Conservation (phyloP, 306 rosid genomes). For the Vicia sativa region DNA sequence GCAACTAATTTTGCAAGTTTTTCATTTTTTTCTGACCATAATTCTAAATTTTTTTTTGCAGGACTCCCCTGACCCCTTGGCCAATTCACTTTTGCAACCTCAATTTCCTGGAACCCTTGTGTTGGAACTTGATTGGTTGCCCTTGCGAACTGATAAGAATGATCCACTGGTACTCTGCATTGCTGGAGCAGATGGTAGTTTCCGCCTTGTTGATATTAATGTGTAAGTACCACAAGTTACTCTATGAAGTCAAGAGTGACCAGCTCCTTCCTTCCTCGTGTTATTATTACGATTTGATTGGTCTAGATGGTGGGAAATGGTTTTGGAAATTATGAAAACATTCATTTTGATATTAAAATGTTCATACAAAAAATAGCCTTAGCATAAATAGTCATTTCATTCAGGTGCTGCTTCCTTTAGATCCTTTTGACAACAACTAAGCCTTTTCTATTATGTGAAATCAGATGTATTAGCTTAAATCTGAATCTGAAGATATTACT, state of each 20-base stretch:
- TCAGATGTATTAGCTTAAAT: neutral
- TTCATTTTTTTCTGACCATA: conserved; percentile 25
- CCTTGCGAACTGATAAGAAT: conserved; percentile 75
- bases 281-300: conserved; percentile 19
- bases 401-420: conserved; percentile 28
- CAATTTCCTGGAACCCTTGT: conserved; percentile 93
- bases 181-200: conserved; percentile 98
- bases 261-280: conserved; percentile 9
- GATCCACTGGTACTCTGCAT: conserved; percentile 93
- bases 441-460: neutral
- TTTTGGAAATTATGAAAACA: conserved; percentile 17
- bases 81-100: conserved; percentile 90
- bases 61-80: conserved; percentile 95
- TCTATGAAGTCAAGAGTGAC: conserved; percentile 32
- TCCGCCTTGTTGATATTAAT: conserved; percentile 80
- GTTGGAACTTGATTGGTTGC: conserved; percentile 98
- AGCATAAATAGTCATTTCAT: conserved; percentile 23
- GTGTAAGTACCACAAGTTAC: conserved; percentile 55
- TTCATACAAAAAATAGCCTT: conserved; percentile 14
- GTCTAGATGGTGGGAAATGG: conserved; percentile 23
- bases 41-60: conserved; percentile 40
- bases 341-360: conserved; percentile 25
- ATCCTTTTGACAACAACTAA: conserved; percentile 12
- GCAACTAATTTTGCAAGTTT: conserved; percentile 33
- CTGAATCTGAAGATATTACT: neutral